Evolutionary conservation across 192 early-diverging fungal species (phyloP), one percentile per base, ranked within the genome.

Genomic region (Allomyces macrogynus): DNA sequence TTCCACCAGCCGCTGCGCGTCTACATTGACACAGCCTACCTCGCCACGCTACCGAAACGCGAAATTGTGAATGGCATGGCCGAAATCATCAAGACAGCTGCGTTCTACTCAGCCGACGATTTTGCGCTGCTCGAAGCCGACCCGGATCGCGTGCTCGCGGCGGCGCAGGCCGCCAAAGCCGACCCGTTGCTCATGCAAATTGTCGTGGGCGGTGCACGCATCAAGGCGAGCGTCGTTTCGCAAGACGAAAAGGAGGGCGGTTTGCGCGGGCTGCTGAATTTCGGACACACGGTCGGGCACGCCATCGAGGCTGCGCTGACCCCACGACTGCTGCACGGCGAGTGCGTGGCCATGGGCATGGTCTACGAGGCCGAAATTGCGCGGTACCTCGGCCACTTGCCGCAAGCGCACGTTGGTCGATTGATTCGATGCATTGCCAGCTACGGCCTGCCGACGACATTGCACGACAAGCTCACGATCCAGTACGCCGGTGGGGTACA

Each of bases 41-140:
- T 99, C 24, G 75, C 81, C 64, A 93, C 89, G 14, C 75, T 96
- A 60, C 93, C 95, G 1, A 80, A 80, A 32, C 85, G 95, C 67
- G 89, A 95, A 74, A 95, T 95, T 74, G 79, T 87, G 9, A 96
- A 96, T 72, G 95, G 92, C 11, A 89, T 99, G 86, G 95, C 91
- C 4, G 95, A 99, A 74, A 86, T 99, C 12, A 88, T 99, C 70
- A 96, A 98, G 80, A 96, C 93, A 1, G 93, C 93, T 3, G 91
- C 92, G 26, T 92, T 99, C 72, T 92, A 87, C 86, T 78, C 74
- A 60, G 81, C 88, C 61, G 75, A 79, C 61, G 93, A 96, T 75
- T 99, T 99, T 76, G 79, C 81, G 4, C 77, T 91, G 61, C 82
- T 96, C 5, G 95, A 99, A 74, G 87, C 87, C 67, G 77, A 87